These are phyloP conservation scores for Circinella minor DNA, from an alignment of 371 early-diverging fungal genomes.

Conservation along the genomic window DNA sequence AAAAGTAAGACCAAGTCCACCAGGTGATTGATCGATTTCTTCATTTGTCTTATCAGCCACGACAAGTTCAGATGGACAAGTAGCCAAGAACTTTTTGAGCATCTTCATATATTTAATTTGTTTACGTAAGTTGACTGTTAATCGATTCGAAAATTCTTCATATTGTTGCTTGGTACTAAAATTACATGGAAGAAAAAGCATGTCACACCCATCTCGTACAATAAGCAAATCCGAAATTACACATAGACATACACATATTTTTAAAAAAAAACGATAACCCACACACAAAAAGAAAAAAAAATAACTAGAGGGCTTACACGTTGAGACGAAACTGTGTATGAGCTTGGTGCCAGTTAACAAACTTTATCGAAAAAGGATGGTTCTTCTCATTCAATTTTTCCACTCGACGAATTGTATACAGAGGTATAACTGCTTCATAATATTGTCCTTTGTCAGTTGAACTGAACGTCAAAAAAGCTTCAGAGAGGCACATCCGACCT, in stretches of 20 bases:
- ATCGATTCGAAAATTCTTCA: slow-evolving; percentile 56
- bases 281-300: too few relatives aligned
- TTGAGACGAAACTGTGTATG: slow-evolving; percentile 54
- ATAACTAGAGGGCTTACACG: slow-evolving; percentile 1
- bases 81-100: slow-evolving; percentile 81
- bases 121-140: slow-evolving; percentile 56
- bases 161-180: slow-evolving; percentile 35
- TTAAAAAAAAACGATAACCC: too few relatives aligned
- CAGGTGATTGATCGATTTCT: slow-evolving; percentile 35
- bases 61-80: slow-evolving; percentile 78
- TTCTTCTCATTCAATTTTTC: slow-evolving; percentile 69
- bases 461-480: slow-evolving; percentile 84
- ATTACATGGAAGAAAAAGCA: not conserved
- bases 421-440: slow-evolving; percentile 80
- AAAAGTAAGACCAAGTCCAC: slow-evolving; percentile 84
- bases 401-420: slow-evolving; percentile 89
- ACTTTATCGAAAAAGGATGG: slow-evolving; percentile 51
- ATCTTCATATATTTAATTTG: slow-evolving; percentile 79
- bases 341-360: slow-evolving; percentile 70
- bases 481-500: slow-evolving; percentile 82
- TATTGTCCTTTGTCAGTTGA: slow-evolving; percentile 51
- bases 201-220: too few relatives aligned
- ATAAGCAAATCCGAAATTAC: too few relatives aligned
- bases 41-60: slow-evolving; percentile 61
- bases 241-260: too few relatives aligned